Conservation (phyloP, 2,329 filamentous ascomycete species). For the Chaetomiaceae sp. region DNA sequence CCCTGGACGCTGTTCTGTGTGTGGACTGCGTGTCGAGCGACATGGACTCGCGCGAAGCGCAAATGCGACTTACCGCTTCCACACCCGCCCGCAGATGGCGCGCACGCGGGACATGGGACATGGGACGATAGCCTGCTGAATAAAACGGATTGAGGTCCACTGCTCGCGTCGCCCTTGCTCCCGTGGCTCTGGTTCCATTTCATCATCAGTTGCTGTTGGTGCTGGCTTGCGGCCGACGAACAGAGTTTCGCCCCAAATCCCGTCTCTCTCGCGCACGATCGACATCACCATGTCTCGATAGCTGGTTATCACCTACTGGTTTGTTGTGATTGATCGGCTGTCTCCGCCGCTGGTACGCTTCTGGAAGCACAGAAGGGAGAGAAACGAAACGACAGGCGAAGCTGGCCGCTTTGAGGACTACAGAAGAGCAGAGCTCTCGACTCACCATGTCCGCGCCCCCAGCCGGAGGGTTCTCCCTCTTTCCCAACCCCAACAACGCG, state of each 20-base stretch:
- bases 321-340: conserved; percentile 12
- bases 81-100: not conserved
- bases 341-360: conserved; percentile 5
- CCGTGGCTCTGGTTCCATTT: conserved; percentile 6
- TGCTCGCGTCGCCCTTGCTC: conserved; percentile 5
- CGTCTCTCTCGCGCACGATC: not conserved
- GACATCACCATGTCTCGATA: conserved; percentile 23
- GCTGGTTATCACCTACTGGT: conserved; percentile 11
- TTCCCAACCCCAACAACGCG: conserved; percentile 44
- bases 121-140: conserved; percentile 10
- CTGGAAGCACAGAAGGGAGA: not conserved
- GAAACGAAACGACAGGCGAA: not conserved
- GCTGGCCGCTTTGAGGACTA: not conserved
- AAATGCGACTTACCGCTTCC: not conserved
- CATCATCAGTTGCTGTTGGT: conserved; percentile 6
- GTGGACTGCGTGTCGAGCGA: no score
- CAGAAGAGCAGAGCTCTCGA: conserved; percentile 8
- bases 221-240: not conserved
- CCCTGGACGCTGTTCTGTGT: no score
- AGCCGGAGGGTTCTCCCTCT: conserved; percentile 50
- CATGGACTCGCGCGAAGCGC: not conserved
- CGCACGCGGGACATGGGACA: conserved; percentile 9
- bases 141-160: conserved; percentile 22
- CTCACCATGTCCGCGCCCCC: conserved; percentile 33
- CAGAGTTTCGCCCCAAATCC: not conserved